A percentile compares a stretch with the other conserved stretches of the same genome.
Conservation (phyloP, 106 monocot genomes). For the Ottelia alismoides region DNA sequence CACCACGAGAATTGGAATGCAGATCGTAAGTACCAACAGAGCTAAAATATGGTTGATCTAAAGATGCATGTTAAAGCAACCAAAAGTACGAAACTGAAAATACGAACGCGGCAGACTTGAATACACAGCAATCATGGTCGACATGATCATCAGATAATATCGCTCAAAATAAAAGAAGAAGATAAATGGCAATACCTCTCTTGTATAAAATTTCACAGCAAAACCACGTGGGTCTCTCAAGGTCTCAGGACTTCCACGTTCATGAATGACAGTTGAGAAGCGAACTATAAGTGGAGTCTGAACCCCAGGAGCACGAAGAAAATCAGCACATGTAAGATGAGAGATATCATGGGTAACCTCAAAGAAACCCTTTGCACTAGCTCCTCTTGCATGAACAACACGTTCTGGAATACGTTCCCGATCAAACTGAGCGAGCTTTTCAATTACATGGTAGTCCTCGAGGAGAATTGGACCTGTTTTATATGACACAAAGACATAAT, state of each 20-base stretch:
- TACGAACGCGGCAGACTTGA: not conserved
- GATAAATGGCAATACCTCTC: constrained; percentile 31
- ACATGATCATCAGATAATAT: not conserved
- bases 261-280: constrained; percentile 81
- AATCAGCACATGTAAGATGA: constrained; percentile 77
- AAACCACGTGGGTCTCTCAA: constrained; percentile 70
- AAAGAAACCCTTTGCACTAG: constrained; percentile 84
- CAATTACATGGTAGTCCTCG: constrained; percentile 69
- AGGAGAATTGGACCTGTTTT: constrained; percentile 70
- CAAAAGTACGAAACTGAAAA: not conserved
- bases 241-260: constrained; percentile 78
- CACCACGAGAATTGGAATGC: not conserved
- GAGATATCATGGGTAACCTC: constrained; percentile 81
- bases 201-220: constrained; percentile 78
- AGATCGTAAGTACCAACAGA: no score
- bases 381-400: constrained; percentile 80
- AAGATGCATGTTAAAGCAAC: not conserved
- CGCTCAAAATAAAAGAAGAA: not conserved
- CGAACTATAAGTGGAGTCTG: constrained; percentile 72
- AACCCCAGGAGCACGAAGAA: constrained; percentile 65
- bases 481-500: not conserved
- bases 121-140: not conserved
- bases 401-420: constrained; percentile 74
- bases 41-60: no score
- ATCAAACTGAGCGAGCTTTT: constrained; percentile 69